Evolutionary conservation across 352 stramenopile species (phyloP).

Genomic region (Plasmopara viticola): DNA sequence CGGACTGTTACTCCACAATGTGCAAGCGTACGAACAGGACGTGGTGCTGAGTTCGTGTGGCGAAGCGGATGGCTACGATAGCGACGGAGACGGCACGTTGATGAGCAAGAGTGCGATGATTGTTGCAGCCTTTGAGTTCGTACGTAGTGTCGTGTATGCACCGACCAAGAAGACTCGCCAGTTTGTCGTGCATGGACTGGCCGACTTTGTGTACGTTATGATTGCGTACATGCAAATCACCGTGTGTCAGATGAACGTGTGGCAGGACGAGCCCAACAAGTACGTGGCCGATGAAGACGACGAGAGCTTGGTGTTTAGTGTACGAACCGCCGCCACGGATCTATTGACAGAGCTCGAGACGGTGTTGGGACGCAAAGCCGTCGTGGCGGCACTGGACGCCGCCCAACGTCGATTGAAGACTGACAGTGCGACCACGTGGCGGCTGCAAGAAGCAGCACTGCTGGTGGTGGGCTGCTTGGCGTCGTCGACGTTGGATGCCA

Average conservation of each 20-base stretch:
- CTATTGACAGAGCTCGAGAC: slow-evolving; percentile 57
- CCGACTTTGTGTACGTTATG: slow-evolving; percentile 71
- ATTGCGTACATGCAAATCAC: slow-evolving; percentile 85
- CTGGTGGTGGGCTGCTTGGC: slow-evolving; percentile 66
- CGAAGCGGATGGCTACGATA: slow-evolving; percentile 73
- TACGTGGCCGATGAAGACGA: slow-evolving; percentile 84
- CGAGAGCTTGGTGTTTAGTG: slow-evolving; percentile 71
- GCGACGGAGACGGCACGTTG: slow-evolving; percentile 59
- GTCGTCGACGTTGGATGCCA: slow-evolving; percentile 42
- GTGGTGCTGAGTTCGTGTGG: slow-evolving; percentile 43
- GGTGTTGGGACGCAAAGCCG: slow-evolving; percentile 55
- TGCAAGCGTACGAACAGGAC: slow-evolving; percentile 44
- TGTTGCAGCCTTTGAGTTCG: slow-evolving; percentile 67
- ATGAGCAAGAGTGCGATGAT: slow-evolving; percentile 64
- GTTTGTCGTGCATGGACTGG: slow-evolving; percentile 43
- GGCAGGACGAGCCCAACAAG: slow-evolving; percentile 77
- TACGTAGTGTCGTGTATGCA: slow-evolving; percentile 59
- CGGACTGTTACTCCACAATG: slow-evolving; percentile 37
- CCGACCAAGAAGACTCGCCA: slow-evolving; percentile 77
- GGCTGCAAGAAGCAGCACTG: slow-evolving; percentile 67
- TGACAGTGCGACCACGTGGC: slow-evolving; percentile 46
- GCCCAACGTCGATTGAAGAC: slow-evolving; percentile 57
- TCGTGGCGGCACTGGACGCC: slow-evolving; percentile 46
- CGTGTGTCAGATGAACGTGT: slow-evolving; percentile 59
- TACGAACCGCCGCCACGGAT: slow-evolving; percentile 65